Percentiles rank a stretch among this genome's conserved stretches.
These are phyloP conservation scores for Hysterium pulicare DNA, from an alignment of 2,329 filamentous ascomycete genomes.

Conservation along the genomic window DNA sequence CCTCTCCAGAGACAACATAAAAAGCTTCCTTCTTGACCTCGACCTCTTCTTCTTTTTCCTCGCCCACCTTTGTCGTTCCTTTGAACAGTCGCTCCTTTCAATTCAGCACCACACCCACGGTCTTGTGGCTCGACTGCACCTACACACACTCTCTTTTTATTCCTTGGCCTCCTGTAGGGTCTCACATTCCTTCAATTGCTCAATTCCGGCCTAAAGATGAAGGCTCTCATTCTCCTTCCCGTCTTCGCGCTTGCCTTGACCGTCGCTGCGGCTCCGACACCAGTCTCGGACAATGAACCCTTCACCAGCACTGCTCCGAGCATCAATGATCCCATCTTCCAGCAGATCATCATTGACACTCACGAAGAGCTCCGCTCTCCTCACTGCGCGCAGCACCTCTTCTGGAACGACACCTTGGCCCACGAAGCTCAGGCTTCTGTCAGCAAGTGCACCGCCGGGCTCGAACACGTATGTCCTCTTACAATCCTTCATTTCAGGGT, in stretches of 20 bases:
- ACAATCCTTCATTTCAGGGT: too few relatives aligned
- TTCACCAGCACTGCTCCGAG: neutral
- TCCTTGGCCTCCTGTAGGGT: neutral
- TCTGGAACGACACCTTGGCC: slow-evolving; percentile 1
- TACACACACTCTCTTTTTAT: neutral
- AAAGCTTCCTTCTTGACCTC: neutral
- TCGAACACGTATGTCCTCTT: neutral
- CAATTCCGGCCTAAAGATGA: neutral
- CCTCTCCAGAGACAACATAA: too few relatives aligned
- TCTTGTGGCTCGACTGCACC: neutral
- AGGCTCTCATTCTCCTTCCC: neutral
- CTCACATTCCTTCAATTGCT: neutral
- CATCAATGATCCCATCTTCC: neutral
- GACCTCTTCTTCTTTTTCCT: neutral
- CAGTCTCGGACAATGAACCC: neutral
- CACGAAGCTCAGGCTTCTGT: neutral
- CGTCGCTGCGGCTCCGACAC: neutral
- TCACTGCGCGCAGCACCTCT: neutral
- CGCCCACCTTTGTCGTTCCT: neutral
- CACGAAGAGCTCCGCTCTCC: neutral
- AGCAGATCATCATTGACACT: neutral
- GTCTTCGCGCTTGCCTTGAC: neutral
- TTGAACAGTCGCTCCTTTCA: neutral
- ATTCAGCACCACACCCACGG: neutral
- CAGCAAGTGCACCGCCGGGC: neutral